These are phyloP conservation scores for Centella asiatica DNA, from an alignment of 129 eudicot genomes.

Conservation along the genomic window DNA sequence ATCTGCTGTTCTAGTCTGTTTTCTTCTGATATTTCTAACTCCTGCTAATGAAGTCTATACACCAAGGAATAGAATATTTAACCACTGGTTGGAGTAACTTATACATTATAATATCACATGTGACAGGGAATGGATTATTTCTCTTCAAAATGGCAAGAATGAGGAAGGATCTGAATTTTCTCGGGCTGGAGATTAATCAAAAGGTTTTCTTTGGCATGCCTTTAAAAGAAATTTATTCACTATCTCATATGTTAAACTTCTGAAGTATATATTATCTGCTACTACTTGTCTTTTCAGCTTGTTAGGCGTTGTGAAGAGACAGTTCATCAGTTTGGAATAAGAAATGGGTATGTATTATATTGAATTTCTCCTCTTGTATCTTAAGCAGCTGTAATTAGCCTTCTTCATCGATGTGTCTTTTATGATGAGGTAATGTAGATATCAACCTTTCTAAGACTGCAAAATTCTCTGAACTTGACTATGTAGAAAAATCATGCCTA, in stretches of 20 bases:
- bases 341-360: slow-evolving; percentile 42
- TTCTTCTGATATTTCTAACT: neutral
- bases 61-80: neutral
- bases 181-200: slow-evolving; percentile 70
- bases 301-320: slow-evolving; percentile 58
- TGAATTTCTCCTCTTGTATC: neutral
- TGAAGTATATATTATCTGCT: neutral
- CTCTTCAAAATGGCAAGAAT: slow-evolving; percentile 56
- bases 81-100: neutral
- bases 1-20: neutral
- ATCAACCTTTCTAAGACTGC: neutral
- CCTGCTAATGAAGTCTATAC: neutral
- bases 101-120: slow-evolving; percentile 1
- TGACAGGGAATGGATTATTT: slow-evolving; percentile 82
- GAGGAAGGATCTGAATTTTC: slow-evolving; percentile 68
- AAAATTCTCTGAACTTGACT: neutral
- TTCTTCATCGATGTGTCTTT: neutral
- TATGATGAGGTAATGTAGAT: too few relatives aligned
- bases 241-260: slow-evolving; percentile 19
- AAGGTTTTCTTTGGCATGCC: slow-evolving; percentile 33
- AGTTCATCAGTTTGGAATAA: slow-evolving; percentile 31
- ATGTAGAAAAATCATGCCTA: neutral
- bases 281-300: slow-evolving; percentile 45
- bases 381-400: too few relatives aligned
- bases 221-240: neutral